phyloP scores from a whole-genome alignment of 2,329 filamentous ascomycete genomes.

The Zymoseptoria brevis region DNA sequence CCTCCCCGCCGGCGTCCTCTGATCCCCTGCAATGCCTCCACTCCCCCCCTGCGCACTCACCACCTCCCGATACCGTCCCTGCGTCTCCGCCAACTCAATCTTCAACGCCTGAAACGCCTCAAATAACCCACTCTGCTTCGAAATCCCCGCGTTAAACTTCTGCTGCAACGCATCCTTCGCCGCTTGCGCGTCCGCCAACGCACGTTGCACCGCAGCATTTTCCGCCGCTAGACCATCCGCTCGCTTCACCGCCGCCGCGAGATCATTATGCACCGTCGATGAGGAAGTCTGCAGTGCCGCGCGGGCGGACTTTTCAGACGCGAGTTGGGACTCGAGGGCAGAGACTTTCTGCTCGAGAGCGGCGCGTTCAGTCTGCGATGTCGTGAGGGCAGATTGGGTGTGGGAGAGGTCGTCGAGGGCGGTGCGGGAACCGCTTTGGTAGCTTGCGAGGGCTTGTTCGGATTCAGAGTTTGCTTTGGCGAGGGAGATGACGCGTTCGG shows the following conservation, averaged over 20 bases:
- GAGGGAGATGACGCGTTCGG: background rate
- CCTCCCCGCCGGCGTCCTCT: background rate
- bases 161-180: background rate
- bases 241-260: background rate
- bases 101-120: constrained; percentile 6
- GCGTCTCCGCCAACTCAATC: constrained; percentile 4
- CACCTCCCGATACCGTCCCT: constrained; percentile 1
- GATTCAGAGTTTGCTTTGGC: background rate
- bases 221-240: background rate
- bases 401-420: background rate
- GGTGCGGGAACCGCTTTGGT: background rate
- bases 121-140: constrained; percentile 1
- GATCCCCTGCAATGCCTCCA: background rate
- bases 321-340: background rate
- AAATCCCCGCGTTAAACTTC: constrained; percentile 1
- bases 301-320: background rate
- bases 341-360: background rate
- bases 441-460: background rate
- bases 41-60: background rate
- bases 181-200: background rate
- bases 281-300: background rate
- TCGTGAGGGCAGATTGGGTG: background rate
- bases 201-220: background rate
- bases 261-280: background rate
- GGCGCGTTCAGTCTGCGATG: background rate